Conservation (phyloP, 176 grass and related monocot genomes). For the Rhynchospora tenuis region DNA sequence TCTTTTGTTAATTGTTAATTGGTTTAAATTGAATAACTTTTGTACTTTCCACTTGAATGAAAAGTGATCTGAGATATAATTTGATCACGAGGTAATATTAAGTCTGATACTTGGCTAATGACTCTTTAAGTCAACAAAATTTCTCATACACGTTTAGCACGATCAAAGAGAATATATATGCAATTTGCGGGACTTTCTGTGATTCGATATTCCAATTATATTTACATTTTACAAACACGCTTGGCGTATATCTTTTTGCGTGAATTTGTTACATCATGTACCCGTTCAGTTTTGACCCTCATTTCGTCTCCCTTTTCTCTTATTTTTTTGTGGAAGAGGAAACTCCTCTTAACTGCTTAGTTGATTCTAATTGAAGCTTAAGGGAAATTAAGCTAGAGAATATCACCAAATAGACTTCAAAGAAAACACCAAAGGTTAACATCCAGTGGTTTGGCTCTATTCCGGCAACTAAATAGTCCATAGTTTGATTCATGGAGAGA, state of each 20-base stretch:
- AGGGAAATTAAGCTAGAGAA: not conserved
- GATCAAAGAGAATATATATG: not conserved
- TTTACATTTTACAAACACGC: not conserved
- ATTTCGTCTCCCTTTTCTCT: too few species aligned
- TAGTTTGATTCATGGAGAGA: too few species aligned
- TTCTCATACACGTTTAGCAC: conserved; percentile 1
- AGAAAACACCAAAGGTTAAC: not conserved
- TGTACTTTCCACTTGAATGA: conserved; percentile 4
- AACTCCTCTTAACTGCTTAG: not conserved
- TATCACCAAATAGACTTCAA: not conserved
- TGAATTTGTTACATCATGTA: not conserved
- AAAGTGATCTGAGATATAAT: not conserved
- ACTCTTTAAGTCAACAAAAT: not conserved
- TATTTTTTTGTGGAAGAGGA: too few species aligned
- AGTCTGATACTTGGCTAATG: not conserved
- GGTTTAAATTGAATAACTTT: not conserved
- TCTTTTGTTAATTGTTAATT: not conserved
- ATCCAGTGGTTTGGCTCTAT: too few species aligned
- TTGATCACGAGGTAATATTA: not conserved
- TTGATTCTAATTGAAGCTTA: not conserved
- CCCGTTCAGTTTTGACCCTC: too few species aligned
- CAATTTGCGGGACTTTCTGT: conserved; percentile 24
- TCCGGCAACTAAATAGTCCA: too few species aligned
- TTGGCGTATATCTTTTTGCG: not conserved
- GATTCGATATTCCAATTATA: conserved; percentile 22